A percentile compares a stretch with the other conserved stretches of the same genome.
Conservation (phyloP, 768 basidiomycete genomes). For the Boletales sp. region DNA sequence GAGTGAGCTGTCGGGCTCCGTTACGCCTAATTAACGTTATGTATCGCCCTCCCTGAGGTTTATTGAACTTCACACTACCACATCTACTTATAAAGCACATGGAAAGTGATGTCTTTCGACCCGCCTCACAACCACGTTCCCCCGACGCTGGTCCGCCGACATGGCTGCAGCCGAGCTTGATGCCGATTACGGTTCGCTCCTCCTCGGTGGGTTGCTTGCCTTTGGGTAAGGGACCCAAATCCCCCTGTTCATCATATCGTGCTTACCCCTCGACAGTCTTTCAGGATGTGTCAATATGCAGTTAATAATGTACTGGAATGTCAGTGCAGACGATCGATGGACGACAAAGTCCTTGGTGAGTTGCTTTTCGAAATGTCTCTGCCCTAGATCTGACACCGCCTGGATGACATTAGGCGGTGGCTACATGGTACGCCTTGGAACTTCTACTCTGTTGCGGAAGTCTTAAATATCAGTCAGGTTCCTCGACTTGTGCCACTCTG, state of each 20-base stretch:
- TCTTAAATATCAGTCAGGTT: constrained; percentile 10
- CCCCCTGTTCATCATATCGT: not conserved
- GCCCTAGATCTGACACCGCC: not conserved
- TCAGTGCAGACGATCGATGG: constrained; percentile 14
- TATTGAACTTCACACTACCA: not conserved
- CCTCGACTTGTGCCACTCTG: constrained; percentile 24
- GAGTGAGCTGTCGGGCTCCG: not conserved
- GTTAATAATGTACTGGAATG: constrained; percentile 23
- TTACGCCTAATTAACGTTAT: not conserved
- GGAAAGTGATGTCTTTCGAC: not conserved
- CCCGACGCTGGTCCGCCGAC: not conserved
- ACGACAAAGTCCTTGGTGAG: constrained; percentile 18
- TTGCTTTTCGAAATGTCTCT: not conserved
- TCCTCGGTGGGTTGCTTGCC: constrained; percentile 22
- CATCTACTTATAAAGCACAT: constrained; percentile 4
- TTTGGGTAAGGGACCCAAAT: constrained; percentile 12
- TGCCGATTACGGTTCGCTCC: constrained; percentile 14
- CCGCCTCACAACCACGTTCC: not conserved
- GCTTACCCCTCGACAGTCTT: constrained; percentile 11
- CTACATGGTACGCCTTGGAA: constrained; percentile 14
- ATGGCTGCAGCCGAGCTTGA: constrained; percentile 6
- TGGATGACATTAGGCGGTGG: constrained; percentile 10
- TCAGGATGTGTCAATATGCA: constrained; percentile 27
- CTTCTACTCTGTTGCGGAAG: not conserved
- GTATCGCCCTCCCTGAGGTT: not conserved